phyloP scores from a whole-genome alignment of 306 rosid species.

The Cucumis hystrix region DNA sequence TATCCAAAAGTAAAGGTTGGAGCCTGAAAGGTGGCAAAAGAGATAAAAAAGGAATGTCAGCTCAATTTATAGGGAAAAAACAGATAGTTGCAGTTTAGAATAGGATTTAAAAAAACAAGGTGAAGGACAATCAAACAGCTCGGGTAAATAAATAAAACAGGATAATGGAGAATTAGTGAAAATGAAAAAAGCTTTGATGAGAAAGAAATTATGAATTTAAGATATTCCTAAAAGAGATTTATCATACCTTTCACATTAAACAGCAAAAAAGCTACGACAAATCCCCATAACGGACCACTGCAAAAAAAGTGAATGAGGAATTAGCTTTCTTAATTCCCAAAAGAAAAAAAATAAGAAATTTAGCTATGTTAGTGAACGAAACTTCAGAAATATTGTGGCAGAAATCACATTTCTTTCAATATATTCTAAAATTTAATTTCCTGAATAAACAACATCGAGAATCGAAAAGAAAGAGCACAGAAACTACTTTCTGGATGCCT shows the following conservation, averaged over 20 bases:
- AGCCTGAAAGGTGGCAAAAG: constrained; percentile 39
- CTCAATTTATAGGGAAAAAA: constrained; percentile 8
- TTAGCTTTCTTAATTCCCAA: not conserved
- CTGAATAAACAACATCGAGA: not conserved
- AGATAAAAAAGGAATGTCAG: constrained; percentile 1
- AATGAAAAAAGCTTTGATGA: not conserved
- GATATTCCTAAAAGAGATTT: not conserved
- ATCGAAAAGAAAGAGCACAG: not conserved
- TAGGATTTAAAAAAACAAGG: not conserved
- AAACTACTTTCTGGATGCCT: not conserved
- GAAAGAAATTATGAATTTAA: not conserved
- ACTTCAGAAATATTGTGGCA: not conserved
- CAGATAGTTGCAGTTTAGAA: not conserved
- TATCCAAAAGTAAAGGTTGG: constrained; percentile 96
- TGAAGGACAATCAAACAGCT: not conserved
- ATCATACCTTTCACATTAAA: constrained; percentile 74
- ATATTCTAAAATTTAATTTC: not conserved
- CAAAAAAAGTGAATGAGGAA: constrained; percentile 11
- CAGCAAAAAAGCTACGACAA: constrained; percentile 89
- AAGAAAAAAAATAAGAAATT: not conserved
- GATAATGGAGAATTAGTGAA: not conserved
- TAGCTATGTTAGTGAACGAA: not conserved
- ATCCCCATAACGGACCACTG: constrained; percentile 94
- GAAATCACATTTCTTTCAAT: not conserved
- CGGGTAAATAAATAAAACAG: not conserved